A percentile compares a stretch with the other conserved stretches of the same genome.
phyloP scores from a whole-genome alignment of 495 filamentous ascomycete genomes.

The Parachaetomium inaequale region DNA sequence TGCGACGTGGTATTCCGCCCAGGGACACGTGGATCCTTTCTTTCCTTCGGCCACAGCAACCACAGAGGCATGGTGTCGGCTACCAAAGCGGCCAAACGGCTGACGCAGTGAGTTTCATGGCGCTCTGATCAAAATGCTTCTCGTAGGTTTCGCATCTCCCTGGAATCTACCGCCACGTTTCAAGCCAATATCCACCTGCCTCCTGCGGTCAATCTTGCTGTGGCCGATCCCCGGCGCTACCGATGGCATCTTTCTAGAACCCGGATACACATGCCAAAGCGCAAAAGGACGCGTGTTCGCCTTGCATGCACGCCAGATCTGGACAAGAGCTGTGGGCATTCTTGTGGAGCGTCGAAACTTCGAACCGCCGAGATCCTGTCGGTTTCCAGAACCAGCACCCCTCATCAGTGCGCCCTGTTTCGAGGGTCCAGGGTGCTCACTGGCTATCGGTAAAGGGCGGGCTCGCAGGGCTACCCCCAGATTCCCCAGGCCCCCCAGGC shows the following conservation, averaged over 20 bases:
- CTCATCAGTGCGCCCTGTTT: background rate
- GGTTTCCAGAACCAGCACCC: background rate
- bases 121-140: conserved; percentile 13
- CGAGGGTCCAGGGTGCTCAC: no score
- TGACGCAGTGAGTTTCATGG: conserved; percentile 17
- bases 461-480: background rate
- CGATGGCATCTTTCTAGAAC: background rate
- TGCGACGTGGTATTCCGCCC: conserved; percentile 22
- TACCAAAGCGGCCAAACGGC: conserved; percentile 10
- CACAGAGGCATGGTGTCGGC: conserved; percentile 6
- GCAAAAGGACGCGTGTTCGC: conserved; percentile 4
- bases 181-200: conserved; percentile 17
- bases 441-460: background rate
- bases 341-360: background rate
- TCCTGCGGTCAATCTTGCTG: background rate
- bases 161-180: conserved; percentile 20
- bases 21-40: conserved; percentile 19
- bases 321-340: background rate
- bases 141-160: conserved; percentile 15
- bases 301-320: background rate
- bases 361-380: background rate
- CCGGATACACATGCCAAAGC: background rate
- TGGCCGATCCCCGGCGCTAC: conserved; percentile 4
- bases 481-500: background rate
- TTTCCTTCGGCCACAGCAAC: conserved; percentile 3